Percentiles rank a stretch among this genome's conserved stretches.
phyloP scores from a whole-genome alignment of 352 stramenopile species.

The Phytophthora pistaciae region DNA sequence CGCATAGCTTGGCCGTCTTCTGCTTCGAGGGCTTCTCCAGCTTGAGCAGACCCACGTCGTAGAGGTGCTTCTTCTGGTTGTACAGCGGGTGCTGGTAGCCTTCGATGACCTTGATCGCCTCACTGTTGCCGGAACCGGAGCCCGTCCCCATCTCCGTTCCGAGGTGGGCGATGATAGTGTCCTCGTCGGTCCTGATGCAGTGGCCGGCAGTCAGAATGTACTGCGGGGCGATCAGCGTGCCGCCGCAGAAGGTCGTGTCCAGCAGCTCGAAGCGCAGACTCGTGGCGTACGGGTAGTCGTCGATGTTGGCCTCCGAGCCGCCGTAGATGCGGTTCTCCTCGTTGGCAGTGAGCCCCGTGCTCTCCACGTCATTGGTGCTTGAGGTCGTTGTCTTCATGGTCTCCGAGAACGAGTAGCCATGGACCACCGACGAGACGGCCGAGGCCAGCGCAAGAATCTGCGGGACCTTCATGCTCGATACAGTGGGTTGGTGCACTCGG shows the following conservation, averaged over 20 bases:
- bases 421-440: slow-evolving; percentile 12
- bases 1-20: slow-evolving; percentile 45
- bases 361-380: slow-evolving; percentile 14
- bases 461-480: slow-evolving; percentile 23
- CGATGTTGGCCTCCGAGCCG: slow-evolving; percentile 51
- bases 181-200: slow-evolving; percentile 58
- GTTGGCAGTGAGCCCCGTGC: slow-evolving; percentile 23
- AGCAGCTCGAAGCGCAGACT: slow-evolving; percentile 48
- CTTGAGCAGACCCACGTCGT: slow-evolving; percentile 39
- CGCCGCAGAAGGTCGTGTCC: slow-evolving; percentile 61
- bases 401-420: slow-evolving; percentile 44
- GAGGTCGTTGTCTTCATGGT: slow-evolving; percentile 16
- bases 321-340: slow-evolving; percentile 60
- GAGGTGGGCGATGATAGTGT: slow-evolving; percentile 45
- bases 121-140: slow-evolving; percentile 15
- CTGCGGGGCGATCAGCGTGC: slow-evolving; percentile 59
- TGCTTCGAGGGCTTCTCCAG: slow-evolving; percentile 28
- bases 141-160: slow-evolving; percentile 23
- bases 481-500: neutral
- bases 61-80: slow-evolving; percentile 32
- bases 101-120: slow-evolving; percentile 36
- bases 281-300: slow-evolving; percentile 57
- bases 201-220: slow-evolving; percentile 78
- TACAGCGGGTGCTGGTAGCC: slow-evolving; percentile 36
- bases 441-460: slow-evolving; percentile 28